Conservation (phyloP, 805 yeast genomes). For the Suhomyces vadensis region DNA sequence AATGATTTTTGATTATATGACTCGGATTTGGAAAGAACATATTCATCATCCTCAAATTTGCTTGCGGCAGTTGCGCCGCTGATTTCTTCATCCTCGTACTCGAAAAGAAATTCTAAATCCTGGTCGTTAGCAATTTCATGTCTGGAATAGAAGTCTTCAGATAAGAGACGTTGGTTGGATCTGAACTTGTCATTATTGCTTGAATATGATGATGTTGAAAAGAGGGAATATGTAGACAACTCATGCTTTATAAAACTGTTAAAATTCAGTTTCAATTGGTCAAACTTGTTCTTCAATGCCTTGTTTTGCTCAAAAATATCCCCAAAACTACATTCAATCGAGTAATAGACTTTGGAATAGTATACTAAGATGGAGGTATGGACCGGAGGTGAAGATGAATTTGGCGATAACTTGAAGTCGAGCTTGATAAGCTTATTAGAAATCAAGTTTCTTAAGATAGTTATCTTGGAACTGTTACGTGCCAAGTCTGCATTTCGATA, state of each 20-base stretch:
- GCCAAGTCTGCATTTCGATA: conserved; percentile 18
- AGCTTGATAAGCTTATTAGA: conserved; percentile 30
- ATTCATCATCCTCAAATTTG: conserved; percentile 10
- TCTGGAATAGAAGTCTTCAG: conserved; percentile 10
- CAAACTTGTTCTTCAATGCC: conserved; percentile 16
- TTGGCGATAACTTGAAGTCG: conserved; percentile 26
- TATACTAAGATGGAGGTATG: conserved; percentile 30
- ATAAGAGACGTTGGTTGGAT: conserved; percentile 16
- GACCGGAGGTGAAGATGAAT: conserved; percentile 14
- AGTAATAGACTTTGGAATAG: conserved; percentile 36
- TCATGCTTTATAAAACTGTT: conserved; percentile 24
- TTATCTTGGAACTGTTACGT: conserved; percentile 19
- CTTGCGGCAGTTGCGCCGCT: conserved; percentile 3
- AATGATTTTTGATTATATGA: conserved; percentile 17
- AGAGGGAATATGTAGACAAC: conserved; percentile 24
- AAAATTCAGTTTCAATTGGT: conserved; percentile 25
- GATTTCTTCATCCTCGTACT: conserved; percentile 11
- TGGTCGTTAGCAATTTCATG: conserved; percentile 12
- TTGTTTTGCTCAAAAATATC: conserved; percentile 17
- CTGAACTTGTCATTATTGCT: conserved; percentile 19
- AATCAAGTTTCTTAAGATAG: conserved; percentile 31
- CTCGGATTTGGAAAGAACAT: conserved; percentile 1
- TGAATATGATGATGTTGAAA: conserved; percentile 16
- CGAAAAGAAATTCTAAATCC: conserved; percentile 18
- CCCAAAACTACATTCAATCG: conserved; percentile 26